These are phyloP conservation scores for Discostella pseudostelligera DNA, from an alignment of 108 stramenopile genomes.

Conservation along the genomic window DNA sequence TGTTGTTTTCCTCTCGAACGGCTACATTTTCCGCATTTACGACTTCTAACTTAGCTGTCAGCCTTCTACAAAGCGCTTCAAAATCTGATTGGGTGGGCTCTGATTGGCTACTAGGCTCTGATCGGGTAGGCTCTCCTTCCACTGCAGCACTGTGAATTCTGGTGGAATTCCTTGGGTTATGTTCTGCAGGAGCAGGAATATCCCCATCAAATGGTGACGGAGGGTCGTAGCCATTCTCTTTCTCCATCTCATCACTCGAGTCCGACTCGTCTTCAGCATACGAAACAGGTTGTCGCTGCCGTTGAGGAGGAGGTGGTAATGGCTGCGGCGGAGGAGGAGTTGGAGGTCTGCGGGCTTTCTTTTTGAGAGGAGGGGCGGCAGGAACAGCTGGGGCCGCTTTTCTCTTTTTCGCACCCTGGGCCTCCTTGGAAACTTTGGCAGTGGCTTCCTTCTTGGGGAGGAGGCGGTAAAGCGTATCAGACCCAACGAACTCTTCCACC, in stretches of 20 bases:
- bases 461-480: conserved; percentile 6
- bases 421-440: not conserved
- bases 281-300: not conserved
- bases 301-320: not conserved
- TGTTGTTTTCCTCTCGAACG: not conserved
- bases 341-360: no score
- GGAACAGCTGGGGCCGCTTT: not conserved
- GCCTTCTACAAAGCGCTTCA: no score
- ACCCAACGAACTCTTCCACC: not conserved
- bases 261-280: not conserved
- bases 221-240: not conserved
- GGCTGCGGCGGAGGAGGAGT: not conserved
- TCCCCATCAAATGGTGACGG: not conserved
- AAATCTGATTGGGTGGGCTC: no score
- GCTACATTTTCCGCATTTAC: not conserved
- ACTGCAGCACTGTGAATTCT: no score
- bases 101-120: no score
- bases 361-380: no score
- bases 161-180: no score
- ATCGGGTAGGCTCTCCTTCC: not conserved
- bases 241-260: not conserved
- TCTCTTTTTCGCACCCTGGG: not conserved
- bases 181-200: not conserved
- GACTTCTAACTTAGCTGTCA: not conserved
- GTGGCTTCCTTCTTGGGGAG: not conserved